Base-by-base conservation (phyloP, 768 basidiomycete species). In the Leccinellum luteum region DNA sequence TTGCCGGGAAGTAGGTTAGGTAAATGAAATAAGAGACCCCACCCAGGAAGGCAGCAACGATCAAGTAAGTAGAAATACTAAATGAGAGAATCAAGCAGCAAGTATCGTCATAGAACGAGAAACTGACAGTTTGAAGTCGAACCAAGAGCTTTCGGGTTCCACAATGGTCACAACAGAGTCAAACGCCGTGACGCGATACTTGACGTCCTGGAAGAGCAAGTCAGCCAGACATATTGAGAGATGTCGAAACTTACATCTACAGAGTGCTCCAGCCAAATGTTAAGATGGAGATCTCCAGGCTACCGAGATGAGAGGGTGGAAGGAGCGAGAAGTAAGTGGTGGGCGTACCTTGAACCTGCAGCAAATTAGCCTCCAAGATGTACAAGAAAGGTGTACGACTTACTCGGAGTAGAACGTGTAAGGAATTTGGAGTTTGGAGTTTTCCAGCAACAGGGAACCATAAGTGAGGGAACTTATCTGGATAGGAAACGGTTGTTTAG, bases 391-490 rank as follows among this genome's bases (percentile, higher is more conserved):
- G 30, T 13, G 25, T 41, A 30, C 3, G 19, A 78, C 90, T 73
- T 63, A 93, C 92, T 94, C 89, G 81, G 89, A 92, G 73, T 88
- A 75, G 72, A 94, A 92, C 10, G 76, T 59, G 63, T 85, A 94
- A 8, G 90, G 89, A 54, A 94, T 66, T 59, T 83, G 80, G 50
- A 90, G 64, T 64, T 86, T 85, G 12, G 80, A 72, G 27, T 81
- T 80, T 56, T 84, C 78, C 12, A 83, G 52, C 34, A 92, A 73
- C 23, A 77, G 75, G 41, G 85, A 56, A 12, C 75, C 77, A 63
- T 83, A 88, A 48, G 80, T 74, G 61, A 81, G 60, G 4, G 80
- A 73, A 21, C 86, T 86, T 50, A 82, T 80, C 92, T 92, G 64
- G 21, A 54, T 31, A 38, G 51, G 32, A 14, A n/a, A 17, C 7